Evolutionary conservation across 305 asterid genomes (phyloP).

Genomic region (Lippia alba): DNA sequence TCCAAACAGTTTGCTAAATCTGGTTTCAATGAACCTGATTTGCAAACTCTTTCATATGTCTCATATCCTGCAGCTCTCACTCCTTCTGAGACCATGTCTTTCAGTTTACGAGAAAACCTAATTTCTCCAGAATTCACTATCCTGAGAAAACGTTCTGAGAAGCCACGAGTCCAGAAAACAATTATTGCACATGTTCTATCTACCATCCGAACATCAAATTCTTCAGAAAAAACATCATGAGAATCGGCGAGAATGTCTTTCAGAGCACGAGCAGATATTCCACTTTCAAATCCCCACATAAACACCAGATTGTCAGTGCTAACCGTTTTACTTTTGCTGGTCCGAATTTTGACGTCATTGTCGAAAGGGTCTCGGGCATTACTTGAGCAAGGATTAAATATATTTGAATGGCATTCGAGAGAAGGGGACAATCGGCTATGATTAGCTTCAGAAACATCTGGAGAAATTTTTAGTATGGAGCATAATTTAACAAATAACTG

Average conservation of each 20-base stretch:
- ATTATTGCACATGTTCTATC: constrained; percentile 78
- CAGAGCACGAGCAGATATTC: constrained; percentile 63
- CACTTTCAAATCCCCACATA: constrained; percentile 82
- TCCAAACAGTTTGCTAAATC: constrained; percentile 74
- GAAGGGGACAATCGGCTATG: constrained; percentile 39
- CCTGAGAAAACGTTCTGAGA: constrained; percentile 56
- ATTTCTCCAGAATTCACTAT: constrained; percentile 56
- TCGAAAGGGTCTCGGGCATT: constrained; percentile 42
- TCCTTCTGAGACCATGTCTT: constrained; percentile 63
- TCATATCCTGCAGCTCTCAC: constrained; percentile 67
- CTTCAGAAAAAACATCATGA: constrained; percentile 57
- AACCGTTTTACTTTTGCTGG: constrained; percentile 46
- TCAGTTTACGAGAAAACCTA: constrained; percentile 38
- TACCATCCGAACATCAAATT: constrained; percentile 72
- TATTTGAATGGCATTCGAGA: constrained; percentile 49
- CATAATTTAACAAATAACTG: constrained; percentile 69
- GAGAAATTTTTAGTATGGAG: constrained; percentile 54
- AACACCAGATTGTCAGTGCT: constrained; percentile 61
- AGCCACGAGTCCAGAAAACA: constrained; percentile 63
- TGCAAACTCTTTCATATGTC: constrained; percentile 60
- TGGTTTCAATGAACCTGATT: constrained; percentile 55
- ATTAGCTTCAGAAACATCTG: constrained; percentile 45
- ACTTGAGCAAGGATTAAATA: constrained; percentile 44
- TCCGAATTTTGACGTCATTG: constrained; percentile 56
- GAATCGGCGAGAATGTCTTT: constrained; percentile 59